Evolutionary conservation across 1,139 yeast species (phyloP), one percentile per base, ranked within the genome.

Genomic region (Groenewaldozyma sp.): DNA sequence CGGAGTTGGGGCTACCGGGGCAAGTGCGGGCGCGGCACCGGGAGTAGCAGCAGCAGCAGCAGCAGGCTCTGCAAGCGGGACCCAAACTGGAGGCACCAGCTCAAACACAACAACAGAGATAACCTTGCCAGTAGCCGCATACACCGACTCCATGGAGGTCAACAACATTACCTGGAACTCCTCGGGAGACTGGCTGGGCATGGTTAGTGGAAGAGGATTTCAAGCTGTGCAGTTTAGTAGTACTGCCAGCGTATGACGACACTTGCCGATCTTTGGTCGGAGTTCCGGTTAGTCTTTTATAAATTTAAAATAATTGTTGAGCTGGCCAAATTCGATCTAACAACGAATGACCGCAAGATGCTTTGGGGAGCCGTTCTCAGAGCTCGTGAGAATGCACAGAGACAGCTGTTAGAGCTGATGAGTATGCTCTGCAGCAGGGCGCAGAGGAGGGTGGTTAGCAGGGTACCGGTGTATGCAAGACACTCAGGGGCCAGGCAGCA

Each of bases 101-200:
- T 10, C 10, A 20, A n/a, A n/a, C n/a, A n/a, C n/a, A n/a, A 11
- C 33, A 7, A 32, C 44, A 2, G 46, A 46, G 3, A 40, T 36
- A 26, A 24, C 33, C 31, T 44, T 46, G 10, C 82, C 84, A 2
- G 65, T 68, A 10, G 61, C 67, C 39, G 76, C 76, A 7, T 79
- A 73, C 52, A 67, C 74, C 24, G 86, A 80, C 47, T 71, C 71
- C 3, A 57, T 72, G 44, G 94, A 83, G 58, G 70, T 87, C 13
- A 87, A 87, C 59, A 76, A 79, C 54, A 77, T 80, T 11, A 67
- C 81, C 37, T 87, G 96, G 95, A 70, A 76, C 48, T 64, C 68
- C 1, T 64, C 62, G 7, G 94, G 91, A 16, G 80, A 78, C 47
- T 84, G 94, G 91, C 68, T 83, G 53, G 95, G 94, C 4, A 76